phyloP scores from a whole-genome alignment of 129 eudicot genomes.

The Centaurea solstitialis region DNA sequence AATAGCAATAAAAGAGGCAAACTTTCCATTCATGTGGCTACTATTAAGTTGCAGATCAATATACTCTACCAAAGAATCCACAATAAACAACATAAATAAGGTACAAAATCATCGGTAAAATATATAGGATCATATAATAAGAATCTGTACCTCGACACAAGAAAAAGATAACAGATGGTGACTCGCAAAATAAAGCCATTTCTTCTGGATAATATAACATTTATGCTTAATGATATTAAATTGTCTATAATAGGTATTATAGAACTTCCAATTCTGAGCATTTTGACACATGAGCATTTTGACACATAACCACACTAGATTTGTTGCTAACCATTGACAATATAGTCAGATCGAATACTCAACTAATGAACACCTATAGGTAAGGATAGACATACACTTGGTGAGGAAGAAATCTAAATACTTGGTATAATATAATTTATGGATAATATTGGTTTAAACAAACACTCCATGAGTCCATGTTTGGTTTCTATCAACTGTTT shows the following conservation, averaged over 20 bases:
- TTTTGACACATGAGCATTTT: no score
- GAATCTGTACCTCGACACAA: background rate
- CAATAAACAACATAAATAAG: background rate
- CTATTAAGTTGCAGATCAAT: conserved; percentile 4
- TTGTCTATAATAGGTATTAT: background rate
- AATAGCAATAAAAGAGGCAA: background rate
- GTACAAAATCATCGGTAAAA: conserved; percentile 8
- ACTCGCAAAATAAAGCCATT: background rate
- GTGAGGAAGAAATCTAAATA: background rate
- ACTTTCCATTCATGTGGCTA: background rate
- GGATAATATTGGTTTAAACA: conserved; percentile 5
- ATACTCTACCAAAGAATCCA: background rate
- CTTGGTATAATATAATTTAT: conserved; percentile 3
- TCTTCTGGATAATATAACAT: background rate
- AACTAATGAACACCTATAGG: no score
- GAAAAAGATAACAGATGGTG: background rate
- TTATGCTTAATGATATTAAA: background rate
- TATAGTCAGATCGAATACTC: no score
- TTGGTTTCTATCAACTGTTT: background rate
- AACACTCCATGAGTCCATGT: background rate
- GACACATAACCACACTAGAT: no score
- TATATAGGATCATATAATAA: conserved; percentile 9
- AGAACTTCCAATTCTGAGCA: no score
- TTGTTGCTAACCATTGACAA: no score
- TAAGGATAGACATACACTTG: background rate